These are phyloP conservation scores for Russula brevipes DNA, from an alignment of 768 basidiomycete genomes.

Conservation along the genomic window DNA sequence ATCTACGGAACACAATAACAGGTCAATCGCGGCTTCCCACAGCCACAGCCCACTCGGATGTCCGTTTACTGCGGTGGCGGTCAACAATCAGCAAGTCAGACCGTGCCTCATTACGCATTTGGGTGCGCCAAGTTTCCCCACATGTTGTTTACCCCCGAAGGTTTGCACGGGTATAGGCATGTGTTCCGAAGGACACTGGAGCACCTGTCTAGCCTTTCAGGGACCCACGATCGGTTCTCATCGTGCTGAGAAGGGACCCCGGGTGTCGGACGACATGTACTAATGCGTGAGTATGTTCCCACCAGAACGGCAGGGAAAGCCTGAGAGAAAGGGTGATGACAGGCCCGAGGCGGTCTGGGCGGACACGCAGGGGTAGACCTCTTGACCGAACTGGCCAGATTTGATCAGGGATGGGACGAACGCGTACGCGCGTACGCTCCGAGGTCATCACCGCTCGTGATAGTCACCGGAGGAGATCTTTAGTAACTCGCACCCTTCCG, in stretches of 20 bases:
- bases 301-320: neutral
- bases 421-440: neutral
- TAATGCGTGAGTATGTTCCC: neutral
- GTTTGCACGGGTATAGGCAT: neutral
- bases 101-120: constrained; percentile 10
- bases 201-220: neutral
- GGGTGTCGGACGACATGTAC: neutral
- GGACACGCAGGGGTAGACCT: neutral
- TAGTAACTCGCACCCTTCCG: neutral
- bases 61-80: constrained; percentile 2
- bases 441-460: constrained; percentile 19
- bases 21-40: neutral
- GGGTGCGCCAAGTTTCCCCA: neutral
- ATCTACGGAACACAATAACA: neutral
- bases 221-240: neutral
- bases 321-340: neutral
- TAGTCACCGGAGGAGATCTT: constrained; percentile 9
- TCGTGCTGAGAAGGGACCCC: neutral
- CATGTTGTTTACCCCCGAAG: constrained; percentile 1
- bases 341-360: neutral
- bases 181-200: neutral
- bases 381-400: neutral
- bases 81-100: neutral
- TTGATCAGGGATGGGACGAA: neutral
- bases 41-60: constrained; percentile 15